A percentile compares a stretch with the other conserved stretches of the same genome.
These are phyloP conservation scores for Ophiostoma piceae DNA, from an alignment of 2,329 filamentous ascomycete species.

Conservation along the genomic window DNA sequence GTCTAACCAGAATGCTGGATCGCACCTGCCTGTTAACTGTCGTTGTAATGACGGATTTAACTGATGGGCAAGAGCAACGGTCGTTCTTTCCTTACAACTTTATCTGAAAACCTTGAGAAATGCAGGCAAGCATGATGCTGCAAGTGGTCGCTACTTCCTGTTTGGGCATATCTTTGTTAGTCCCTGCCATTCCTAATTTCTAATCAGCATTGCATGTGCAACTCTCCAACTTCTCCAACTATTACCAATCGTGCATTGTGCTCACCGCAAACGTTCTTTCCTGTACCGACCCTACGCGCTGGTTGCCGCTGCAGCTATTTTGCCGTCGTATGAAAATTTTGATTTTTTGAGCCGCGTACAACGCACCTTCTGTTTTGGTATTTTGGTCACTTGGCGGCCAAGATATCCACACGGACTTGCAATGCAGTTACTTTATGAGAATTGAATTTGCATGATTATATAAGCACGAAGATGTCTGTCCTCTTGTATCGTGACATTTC, in stretches of 20 bases:
- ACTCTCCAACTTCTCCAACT: neutral
- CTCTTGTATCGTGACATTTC: neutral
- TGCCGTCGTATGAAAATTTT: neutral
- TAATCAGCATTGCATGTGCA: neutral
- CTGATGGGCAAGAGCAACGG: neutral
- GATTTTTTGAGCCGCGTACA: neutral
- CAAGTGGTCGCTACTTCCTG: neutral
- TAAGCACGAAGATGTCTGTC: neutral
- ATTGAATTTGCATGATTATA: neutral
- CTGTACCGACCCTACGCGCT: neutral
- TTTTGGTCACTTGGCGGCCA: conserved; percentile 2
- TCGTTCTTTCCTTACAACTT: neutral
- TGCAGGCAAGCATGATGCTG: neutral
- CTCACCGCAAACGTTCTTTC: neutral
- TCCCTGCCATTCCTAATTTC: neutral
- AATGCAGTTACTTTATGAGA: neutral
- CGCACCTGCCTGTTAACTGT: neutral
- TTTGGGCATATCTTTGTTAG: conserved; percentile 1
- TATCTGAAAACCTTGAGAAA: neutral
- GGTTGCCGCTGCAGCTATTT: neutral
- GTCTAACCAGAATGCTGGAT: neutral
- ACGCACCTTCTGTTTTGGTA: conserved; percentile 3
- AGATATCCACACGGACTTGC: neutral
- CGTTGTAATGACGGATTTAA: neutral
- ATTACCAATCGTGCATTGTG: neutral